Base-by-base conservation (phyloP, 2,329 filamentous ascomycete genomes). In the Pyrenochaeta sp. region DNA sequence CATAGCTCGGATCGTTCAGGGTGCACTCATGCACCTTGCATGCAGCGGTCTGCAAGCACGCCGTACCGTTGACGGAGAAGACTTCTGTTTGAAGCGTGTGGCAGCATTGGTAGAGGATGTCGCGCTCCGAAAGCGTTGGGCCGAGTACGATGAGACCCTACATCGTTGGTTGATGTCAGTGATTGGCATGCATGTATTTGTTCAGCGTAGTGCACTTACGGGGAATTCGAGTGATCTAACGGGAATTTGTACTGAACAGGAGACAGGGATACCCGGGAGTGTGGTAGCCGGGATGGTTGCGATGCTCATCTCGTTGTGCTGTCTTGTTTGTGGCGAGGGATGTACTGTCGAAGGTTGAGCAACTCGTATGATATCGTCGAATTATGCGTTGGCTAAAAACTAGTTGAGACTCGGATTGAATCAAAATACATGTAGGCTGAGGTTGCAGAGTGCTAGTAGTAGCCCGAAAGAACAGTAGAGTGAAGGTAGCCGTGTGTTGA, bases 71-170 rank as follows among this genome's bases (percentile, higher is more conserved):
- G 12, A 48, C 30, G 37, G 45, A 37, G 37, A 54, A 43, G 24
- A 36, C 5, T 7, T 15, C 9, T 10, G 45, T 49, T 15, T 43
- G 9, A 19, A 25, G 22, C 12, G 37, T 36, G 37, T 43, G 45
- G 25, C 45, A 54, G 19, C 52, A 54, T 19, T 27, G 19, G 36
- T 37, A 30, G 3, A 50, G 45, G 19, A 54, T 44, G 13, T 54
- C 37, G 22, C 45, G 45, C 25, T 54, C 52, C 6, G 15, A 12
- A 19, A 5, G 45, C 6, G 45, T 49, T 22, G 37, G 45, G n/a
- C 52, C 52, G 37, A 54, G 45, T 7, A 45, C 28, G 45, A 54
- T 27, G 52, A 50, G n/a, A 36, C 45, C 52, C 10, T 39, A 19
- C 5, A n/a, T 6, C 28, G 10, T 13, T 12, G 32, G 9, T 8